Base-by-base conservation (phyloP, 805 yeast species). In the Yamadazyma scolyti region DNA sequence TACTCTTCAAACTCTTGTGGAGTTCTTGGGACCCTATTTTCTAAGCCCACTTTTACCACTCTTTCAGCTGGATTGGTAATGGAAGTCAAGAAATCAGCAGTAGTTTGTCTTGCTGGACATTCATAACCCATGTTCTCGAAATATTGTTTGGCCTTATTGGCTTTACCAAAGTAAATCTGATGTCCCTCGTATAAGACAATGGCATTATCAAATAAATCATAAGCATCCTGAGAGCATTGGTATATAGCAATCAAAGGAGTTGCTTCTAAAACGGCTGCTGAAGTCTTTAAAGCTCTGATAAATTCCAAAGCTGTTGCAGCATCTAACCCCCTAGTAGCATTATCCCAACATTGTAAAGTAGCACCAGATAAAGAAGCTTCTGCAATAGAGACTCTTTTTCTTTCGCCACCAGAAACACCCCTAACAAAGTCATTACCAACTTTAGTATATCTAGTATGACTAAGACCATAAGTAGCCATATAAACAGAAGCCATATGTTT, bases 321-420 rank as follows among this genome's bases (percentile, higher is more conserved):
- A 58, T 84, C 95, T 37, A 85, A 67, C 46, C 95, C 95, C 63
- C 93, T 75, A 5, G 95, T 85, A 5, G 90, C 82, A 49, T 85
- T 85, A 63, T 84, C 77, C 77, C 76, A 71, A 43, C 73, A 59
- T 46, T 71, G 74, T 55, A 15, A 25, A 20, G 69, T 59, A 18
- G 86, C 81, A 17, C 79, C 75, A 29, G 79, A 68, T 27, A 82
- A 71, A 27, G 81, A 61, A 1, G 83, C 83, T 58, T 84, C 95
- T 8, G 88, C 86, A 46, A 84, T 78, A 8, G 90, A 80, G 3
- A 84, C 90, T 63, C 94, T 75, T 58, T 83, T 82, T 43, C 94
- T 66, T 60, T 84, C 93, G 67, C 94, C 93, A 48, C 94, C 90
- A 30, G 90, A 79, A 23, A 81, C 84, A 61, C 87, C 84, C 52